phyloP scores from a whole-genome alignment of 371 early-diverging fungal species.

The Syncephalastrum monosporum region DNA sequence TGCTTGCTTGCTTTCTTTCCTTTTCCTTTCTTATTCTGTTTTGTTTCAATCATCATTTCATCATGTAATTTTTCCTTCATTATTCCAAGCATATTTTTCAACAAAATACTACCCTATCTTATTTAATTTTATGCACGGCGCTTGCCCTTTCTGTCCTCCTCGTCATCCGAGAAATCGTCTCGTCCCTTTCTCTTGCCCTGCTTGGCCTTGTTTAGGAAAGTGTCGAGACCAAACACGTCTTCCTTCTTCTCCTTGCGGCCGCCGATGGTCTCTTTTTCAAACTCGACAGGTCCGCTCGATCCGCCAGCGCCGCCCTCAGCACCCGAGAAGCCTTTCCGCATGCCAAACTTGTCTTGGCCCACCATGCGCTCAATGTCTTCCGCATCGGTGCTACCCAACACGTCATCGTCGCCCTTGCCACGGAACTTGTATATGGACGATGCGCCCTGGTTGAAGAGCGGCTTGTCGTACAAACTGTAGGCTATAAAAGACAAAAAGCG shows the following conservation, averaged over 20 bases:
- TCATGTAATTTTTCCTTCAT: too few relatives aligned
- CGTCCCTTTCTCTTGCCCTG: conserved; percentile 45
- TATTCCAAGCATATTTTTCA: too few relatives aligned
- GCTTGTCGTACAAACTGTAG: conserved; percentile 87
- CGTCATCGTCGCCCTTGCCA: conserved; percentile 61
- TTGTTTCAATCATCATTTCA: too few relatives aligned
- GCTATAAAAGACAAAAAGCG: conserved; percentile 28
- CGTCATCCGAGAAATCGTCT: conserved; percentile 26
- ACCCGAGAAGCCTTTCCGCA: conserved; percentile 66
- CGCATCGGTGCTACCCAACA: conserved; percentile 64
- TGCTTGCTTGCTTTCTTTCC: neutral
- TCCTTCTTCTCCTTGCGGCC: conserved; percentile 21
- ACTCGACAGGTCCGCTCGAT: conserved; percentile 87
- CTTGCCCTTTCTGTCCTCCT: conserved; percentile 20
- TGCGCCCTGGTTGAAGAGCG: conserved; percentile 77
- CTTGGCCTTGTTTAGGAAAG: conserved; percentile 58
- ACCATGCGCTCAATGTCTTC: conserved; percentile 74
- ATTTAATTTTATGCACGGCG: conserved; percentile 11
- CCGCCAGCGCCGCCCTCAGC: conserved; percentile 53
- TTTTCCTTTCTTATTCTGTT: too few relatives aligned
- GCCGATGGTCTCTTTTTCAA: conserved; percentile 72
- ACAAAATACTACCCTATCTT: too few relatives aligned
- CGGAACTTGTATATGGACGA: conserved; percentile 84
- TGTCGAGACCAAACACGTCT: conserved; percentile 62
- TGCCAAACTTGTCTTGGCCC: conserved; percentile 68